A percentile compares a stretch with the other conserved stretches of the same genome.
Evolutionary conservation across 2,329 filamentous ascomycete genomes (phyloP).

Genomic region (Aaosphaeria pasadenensis): DNA sequence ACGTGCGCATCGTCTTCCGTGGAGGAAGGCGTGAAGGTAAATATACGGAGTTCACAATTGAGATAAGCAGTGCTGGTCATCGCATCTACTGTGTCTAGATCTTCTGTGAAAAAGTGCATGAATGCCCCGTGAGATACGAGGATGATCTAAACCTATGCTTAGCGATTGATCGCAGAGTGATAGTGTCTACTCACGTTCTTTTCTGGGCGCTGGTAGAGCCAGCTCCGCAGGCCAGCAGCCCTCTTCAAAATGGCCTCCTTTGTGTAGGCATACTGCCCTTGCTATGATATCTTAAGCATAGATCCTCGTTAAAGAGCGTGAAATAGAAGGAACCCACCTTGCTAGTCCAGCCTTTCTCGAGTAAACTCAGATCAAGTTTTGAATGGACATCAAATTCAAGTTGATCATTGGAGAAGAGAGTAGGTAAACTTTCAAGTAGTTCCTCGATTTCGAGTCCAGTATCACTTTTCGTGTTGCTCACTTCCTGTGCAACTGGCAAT

Average conservation of each 20-base stretch:
- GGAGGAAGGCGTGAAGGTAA: conserved; percentile 23
- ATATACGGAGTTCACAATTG: conserved; percentile 34
- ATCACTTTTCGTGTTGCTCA: conserved; percentile 72
- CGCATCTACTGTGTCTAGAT: conserved; percentile 58
- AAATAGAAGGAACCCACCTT: conserved; percentile 50
- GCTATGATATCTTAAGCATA: conserved; percentile 9
- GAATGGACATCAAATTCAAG: conserved; percentile 43
- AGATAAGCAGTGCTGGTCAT: conserved; percentile 27
- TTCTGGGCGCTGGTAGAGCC: conserved; percentile 25
- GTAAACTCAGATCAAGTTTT: conserved; percentile 58
- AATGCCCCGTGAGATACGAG: conserved; percentile 82
- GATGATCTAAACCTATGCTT: conserved; percentile 54
- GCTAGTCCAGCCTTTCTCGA: conserved; percentile 68
- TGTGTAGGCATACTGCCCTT: conserved; percentile 30
- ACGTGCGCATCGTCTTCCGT: conserved; percentile 26
- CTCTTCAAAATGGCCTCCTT: conserved; percentile 25
- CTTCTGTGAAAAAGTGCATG: conserved; percentile 79
- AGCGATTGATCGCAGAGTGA: neutral
- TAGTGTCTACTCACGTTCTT: conserved; percentile 13
- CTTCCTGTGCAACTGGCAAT: conserved; percentile 76
- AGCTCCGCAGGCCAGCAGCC: conserved; percentile 25
- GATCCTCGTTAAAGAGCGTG: conserved; percentile 18
- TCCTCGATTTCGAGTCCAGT: conserved; percentile 59
- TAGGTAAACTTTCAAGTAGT: conserved; percentile 39
- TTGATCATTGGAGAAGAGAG: conserved; percentile 55